phyloP scores from a whole-genome alignment of 164 flowering plant genomes.

The Macadamia integrifolia region DNA sequence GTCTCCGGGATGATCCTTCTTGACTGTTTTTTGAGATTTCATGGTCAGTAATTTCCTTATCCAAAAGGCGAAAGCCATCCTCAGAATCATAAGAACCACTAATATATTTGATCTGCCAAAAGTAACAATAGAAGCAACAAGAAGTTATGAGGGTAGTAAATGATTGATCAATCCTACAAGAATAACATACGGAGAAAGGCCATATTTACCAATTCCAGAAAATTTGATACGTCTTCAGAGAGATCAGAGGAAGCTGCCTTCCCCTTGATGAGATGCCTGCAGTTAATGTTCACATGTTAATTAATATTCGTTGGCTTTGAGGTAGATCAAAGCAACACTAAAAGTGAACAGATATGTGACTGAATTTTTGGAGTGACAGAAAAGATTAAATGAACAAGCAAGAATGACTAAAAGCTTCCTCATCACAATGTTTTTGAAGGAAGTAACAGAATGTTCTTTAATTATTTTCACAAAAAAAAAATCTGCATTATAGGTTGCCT shows the following conservation, averaged over 20 bases:
- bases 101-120: slow-evolving; percentile 80
- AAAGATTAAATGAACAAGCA: too few species aligned
- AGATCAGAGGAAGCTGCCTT: slow-evolving; percentile 38
- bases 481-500: background rate
- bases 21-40: slow-evolving; percentile 56
- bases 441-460: too few species aligned
- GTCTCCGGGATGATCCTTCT: slow-evolving; percentile 81
- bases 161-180: background rate
- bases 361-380: too few species aligned
- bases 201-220: slow-evolving; percentile 69
- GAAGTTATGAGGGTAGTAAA: background rate
- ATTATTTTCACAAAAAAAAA: background rate
- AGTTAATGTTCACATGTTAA: slow-evolving; percentile 9
- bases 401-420: too few species aligned
- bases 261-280: slow-evolving; percentile 59
- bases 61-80: slow-evolving; percentile 67
- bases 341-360: background rate
- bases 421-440: too few species aligned
- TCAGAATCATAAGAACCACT: slow-evolving; percentile 78
- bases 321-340: background rate
- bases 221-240: slow-evolving; percentile 50
- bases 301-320: background rate
- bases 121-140: slow-evolving; percentile 5
- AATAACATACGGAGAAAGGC: background rate
- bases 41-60: slow-evolving; percentile 68